Evolutionary conservation across 345 rosid species (phyloP), one percentile per base, ranked within the genome.

Genomic region (Citrus medica): DNA sequence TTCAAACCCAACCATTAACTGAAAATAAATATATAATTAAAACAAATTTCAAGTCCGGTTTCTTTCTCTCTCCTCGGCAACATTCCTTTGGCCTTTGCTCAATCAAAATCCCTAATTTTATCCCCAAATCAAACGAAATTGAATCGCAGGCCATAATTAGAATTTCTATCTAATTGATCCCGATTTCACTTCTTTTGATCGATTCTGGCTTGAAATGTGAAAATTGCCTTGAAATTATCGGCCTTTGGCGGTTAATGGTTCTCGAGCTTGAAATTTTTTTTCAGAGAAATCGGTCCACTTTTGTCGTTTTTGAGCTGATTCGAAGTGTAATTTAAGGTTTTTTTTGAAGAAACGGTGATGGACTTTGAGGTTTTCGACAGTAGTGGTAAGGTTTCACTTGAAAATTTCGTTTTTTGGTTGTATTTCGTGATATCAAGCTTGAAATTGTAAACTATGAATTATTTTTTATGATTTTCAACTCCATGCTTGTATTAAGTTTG

Each of bases 281-380:
- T 76, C 17, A 37, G 37, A 4, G 35, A 69, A 55, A 53, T 53
- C 56, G 13, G 63, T 27, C 37, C 6, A 24, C 24, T 25, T 30
- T 67, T 30, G 19, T 37, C 37, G 19, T 13, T 53, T 67, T 53
- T 33, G 48, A 51, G 62, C 56, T 32, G 7, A 51, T 76, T 76
- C 6, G 24, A 76, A 76, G 63, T 66, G 32, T 55, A 24, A 6
- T 25, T 1, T 13, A 1, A 33, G 2, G 33, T 9, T 25, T 67
- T 67, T 64, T 9, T 59, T 24, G 61, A 53, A 61, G 73, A 73
- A 71, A 59, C 79, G 48, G 75, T 42, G 61, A 92, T 90, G 93
- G 89, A 88, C 76, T 91, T 85, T 79, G 91, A 81, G 51, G 82
- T 85, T 82, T 91, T 92, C 62, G 93, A 91, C 70, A 91, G 93